These are phyloP conservation scores for Talaromyces islandicus DNA, from an alignment of 2,329 filamentous ascomycete genomes.

Conservation along the genomic window DNA sequence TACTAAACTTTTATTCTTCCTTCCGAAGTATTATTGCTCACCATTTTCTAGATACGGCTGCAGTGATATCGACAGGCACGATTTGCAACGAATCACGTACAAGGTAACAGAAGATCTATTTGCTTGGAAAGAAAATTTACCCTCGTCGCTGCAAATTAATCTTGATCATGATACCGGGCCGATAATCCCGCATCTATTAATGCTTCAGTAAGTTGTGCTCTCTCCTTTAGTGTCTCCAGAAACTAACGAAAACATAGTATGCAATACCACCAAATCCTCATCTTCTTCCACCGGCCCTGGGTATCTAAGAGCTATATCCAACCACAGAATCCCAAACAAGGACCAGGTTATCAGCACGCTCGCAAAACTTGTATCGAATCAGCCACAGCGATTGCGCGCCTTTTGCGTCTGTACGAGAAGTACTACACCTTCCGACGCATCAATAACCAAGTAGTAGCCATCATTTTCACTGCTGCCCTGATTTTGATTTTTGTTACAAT, in stretches of 20 bases:
- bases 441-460: constrained; percentile 40
- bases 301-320: constrained; percentile 39
- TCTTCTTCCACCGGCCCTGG: constrained; percentile 41
- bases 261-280: constrained; percentile 41
- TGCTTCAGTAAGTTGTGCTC: constrained; percentile 32
- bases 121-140: constrained; percentile 37
- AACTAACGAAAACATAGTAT: constrained; percentile 21
- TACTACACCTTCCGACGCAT: constrained; percentile 39
- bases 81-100: constrained; percentile 30
- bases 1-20: neutral
- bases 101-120: constrained; percentile 33
- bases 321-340: constrained; percentile 34
- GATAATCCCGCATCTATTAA: constrained; percentile 34
- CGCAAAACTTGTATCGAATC: constrained; percentile 39
- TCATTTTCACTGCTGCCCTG: constrained; percentile 40
- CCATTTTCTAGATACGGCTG: constrained; percentile 26
- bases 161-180: constrained; percentile 26
- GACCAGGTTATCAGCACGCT: constrained; percentile 39
- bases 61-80: constrained; percentile 32
- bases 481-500: constrained; percentile 35
- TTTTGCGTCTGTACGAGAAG: constrained; percentile 37
- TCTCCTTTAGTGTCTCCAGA: neutral
- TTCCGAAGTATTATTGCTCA: neutral
- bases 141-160: constrained; percentile 30
- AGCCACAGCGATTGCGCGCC: constrained; percentile 33